Evolutionary conservation across 371 early-diverging fungal genomes (phyloP).

Genomic region (Mucor racemosus): DNA sequence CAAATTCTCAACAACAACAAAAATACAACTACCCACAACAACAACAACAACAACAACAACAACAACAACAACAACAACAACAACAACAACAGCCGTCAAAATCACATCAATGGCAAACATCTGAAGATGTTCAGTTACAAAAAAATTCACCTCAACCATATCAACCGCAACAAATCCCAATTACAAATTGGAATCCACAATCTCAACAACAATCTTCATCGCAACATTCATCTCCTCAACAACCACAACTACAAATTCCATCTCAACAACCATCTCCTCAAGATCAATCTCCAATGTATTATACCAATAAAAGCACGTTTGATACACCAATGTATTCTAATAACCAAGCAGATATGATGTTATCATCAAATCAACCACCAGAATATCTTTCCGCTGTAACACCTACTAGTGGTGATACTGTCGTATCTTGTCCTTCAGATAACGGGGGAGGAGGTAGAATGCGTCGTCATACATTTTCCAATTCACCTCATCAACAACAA

Average conservation of each 20-base stretch:
- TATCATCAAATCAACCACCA: not conserved
- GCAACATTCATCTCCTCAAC: constrained; percentile 3
- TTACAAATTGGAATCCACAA: constrained; percentile 11
- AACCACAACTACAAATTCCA: constrained; percentile 7
- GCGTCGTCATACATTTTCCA: constrained; percentile 17
- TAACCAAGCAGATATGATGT: not conserved
- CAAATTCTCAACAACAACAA: not conserved
- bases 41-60: not conserved
- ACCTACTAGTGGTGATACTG: not conserved
- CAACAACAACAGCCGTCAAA: not conserved
- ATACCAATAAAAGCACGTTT: constrained; percentile 1
- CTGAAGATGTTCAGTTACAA: constrained; percentile 2
- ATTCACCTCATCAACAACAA: not conserved
- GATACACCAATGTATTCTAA: not conserved
- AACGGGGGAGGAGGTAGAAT: not conserved
- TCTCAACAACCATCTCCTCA: not conserved
- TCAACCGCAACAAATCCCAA: constrained; percentile 6
- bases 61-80: constrained; percentile 4
- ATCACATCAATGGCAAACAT: not conserved
- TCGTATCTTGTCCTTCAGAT: no score
- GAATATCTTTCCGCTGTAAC: not conserved
- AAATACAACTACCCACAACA: not conserved
- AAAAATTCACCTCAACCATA: not conserved
- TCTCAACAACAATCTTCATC: not conserved
- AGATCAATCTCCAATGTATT: constrained; percentile 10